Conservation (phyloP, 768 basidiomycete genomes). For the Grammothele lineata region DNA sequence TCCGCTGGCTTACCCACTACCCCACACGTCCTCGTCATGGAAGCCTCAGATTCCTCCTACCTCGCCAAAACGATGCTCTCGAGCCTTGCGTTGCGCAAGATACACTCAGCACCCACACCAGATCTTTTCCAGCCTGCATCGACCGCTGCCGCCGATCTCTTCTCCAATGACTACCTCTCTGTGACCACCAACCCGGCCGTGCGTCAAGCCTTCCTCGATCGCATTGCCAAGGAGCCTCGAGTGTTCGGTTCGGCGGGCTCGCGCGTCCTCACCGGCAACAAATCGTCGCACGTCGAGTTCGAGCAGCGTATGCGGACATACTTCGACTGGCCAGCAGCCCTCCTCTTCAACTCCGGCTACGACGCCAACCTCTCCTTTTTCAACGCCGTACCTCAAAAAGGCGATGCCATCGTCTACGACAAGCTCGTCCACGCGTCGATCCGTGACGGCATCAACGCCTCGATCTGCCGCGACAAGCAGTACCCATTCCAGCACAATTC, state of each 20-base stretch:
- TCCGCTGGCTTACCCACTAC: too few species aligned
- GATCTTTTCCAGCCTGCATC: neutral
- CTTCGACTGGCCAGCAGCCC: conserved; percentile 37
- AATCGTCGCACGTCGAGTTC: conserved; percentile 34
- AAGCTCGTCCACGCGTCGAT: conserved; percentile 49
- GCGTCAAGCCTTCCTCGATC: conserved; percentile 29
- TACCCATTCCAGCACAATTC: conserved; percentile 46
- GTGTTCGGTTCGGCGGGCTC: conserved; percentile 49
- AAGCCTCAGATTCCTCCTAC: too few species aligned
- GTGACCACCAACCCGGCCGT: conserved; percentile 33
- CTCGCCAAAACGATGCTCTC: too few species aligned
- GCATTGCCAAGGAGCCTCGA: conserved; percentile 15
- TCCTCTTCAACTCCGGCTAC: conserved; percentile 51
- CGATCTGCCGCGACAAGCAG: conserved; percentile 24
- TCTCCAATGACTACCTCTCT: conserved; percentile 51
- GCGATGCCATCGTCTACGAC: conserved; percentile 50
- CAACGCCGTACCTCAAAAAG: conserved; percentile 36
- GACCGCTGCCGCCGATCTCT: conserved; percentile 28
- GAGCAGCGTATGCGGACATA: conserved; percentile 36
- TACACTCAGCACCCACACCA: too few species aligned
- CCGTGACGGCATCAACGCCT: conserved; percentile 47
- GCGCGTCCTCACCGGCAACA: conserved; percentile 41
- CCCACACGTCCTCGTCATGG: too few species aligned
- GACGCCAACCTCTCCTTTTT: conserved; percentile 51
- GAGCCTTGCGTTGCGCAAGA: too few species aligned